Base-by-base conservation (phyloP, 2,329 filamentous ascomycete genomes). In the Penicillium decumbens region DNA sequence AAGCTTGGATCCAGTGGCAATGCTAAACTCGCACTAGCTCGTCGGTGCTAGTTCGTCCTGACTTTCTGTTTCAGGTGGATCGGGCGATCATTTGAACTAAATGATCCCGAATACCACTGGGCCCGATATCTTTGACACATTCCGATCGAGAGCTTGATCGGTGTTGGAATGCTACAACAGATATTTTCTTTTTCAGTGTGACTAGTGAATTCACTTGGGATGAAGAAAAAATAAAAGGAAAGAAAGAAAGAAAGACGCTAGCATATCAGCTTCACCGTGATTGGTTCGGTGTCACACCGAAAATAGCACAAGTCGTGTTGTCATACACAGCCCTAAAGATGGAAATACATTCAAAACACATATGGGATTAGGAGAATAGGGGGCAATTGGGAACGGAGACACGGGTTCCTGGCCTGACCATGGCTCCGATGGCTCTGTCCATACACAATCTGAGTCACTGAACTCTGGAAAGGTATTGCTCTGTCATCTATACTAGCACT, bases 301-400 rank as follows among this genome's bases (percentile, higher is more conserved):
- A 50, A 52, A 52, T 47, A 51, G 48, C 38, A 40, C 24, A 7
- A 51, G 46, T 54, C 51, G 39, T 56, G 46, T 47, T 56, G 54
- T 54, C 51, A 54, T 55, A 47, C 45, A 37, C 15, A 27, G 38
- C 38, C 38, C n/a, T 25, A 12, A 9, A 27, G 7, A 25, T 24
- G 23, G 23, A 27, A 25, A 8, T 15, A 23, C 33, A 5, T 3
- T 35, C n/a, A 9, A 18, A 4, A 20, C 32, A 18, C 8, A 18
- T 23, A 23, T 23, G 20, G 20, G 20, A 23, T 3, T 23, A 23
- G 3, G 20, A 4, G 20, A 18, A 23, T 23, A 23, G 20, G 20
- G 4, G 20, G 4, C 2, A 3, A 23, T 23, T 23, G 20, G 20
- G 20, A 23, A 23, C 4, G 33, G 7, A 10, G n/a, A 24, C 23